Percentiles rank a stretch among this genome's conserved stretches.
Evolutionary conservation across 108 stramenopile species (phyloP).

Genomic region (Schizochytrium sp.): DNA sequence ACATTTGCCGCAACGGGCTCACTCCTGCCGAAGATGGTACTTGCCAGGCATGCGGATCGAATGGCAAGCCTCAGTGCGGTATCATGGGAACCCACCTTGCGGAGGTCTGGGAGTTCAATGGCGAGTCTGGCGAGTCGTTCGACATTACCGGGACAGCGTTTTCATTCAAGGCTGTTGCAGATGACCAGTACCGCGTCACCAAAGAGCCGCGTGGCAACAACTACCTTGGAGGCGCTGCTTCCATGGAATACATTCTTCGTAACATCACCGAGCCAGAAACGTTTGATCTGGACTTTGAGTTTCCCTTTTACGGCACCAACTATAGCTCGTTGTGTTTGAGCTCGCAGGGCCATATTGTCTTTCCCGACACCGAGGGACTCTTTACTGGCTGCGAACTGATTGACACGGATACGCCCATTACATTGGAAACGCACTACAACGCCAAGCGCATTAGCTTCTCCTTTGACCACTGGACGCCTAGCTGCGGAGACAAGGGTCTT

Average conservation of each 20-base stretch:
- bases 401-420: background rate
- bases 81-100: background rate
- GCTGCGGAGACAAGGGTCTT: background rate
- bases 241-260: background rate
- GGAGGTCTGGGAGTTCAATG: background rate
- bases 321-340: background rate
- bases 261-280: background rate
- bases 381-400: background rate
- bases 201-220: background rate
- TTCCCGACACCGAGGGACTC: background rate
- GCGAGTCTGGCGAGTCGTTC: background rate
- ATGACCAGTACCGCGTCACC: background rate
- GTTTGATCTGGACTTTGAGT: background rate
- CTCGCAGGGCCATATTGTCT: background rate
- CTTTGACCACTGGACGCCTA: background rate
- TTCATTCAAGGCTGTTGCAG: background rate
- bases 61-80: background rate
- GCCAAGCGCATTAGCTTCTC: background rate
- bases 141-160: background rate
- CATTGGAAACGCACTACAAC: background rate
- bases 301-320: background rate
- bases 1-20: background rate
- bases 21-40: background rate
- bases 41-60: background rate
- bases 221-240: background rate